Evolutionary conservation across 345 rosid species (phyloP).

Genomic region (Eucalyptus virginea): DNA sequence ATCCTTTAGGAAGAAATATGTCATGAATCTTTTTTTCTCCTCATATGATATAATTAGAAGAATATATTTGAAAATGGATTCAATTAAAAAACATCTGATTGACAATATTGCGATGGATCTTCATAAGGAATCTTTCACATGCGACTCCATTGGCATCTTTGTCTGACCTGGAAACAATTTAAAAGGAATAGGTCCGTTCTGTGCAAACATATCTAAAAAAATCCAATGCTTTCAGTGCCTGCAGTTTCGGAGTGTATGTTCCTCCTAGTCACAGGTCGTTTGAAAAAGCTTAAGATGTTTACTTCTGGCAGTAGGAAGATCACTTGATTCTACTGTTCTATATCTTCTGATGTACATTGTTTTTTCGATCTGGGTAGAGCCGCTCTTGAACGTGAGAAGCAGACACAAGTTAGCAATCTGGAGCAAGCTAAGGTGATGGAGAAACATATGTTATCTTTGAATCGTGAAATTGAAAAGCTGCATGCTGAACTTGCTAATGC

Average conservation of each 20-base stretch:
- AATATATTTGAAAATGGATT: not conserved
- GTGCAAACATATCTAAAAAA: not conserved
- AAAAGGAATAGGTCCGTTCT: not conserved
- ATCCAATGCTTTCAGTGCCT: not conserved
- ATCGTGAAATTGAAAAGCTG: conserved; percentile 42
- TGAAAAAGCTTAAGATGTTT: not conserved
- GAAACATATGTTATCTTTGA: conserved; percentile 30
- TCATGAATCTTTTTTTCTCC: not conserved
- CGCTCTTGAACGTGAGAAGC: conserved; percentile 73
- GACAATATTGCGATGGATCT: not conserved
- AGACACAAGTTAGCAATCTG: conserved; percentile 46
- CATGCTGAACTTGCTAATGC: conserved; percentile 25
- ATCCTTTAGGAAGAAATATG: not conserved
- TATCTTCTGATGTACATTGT: not conserved
- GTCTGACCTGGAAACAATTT: not conserved
- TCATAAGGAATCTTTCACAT: not conserved
- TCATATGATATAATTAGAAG: not conserved
- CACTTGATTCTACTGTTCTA: not conserved
- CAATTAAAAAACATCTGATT: not conserved
- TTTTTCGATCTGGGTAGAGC: conserved; percentile 22
- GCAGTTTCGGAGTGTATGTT: not conserved
- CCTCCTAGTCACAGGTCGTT: not conserved
- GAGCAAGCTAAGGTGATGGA: conserved; percentile 55
- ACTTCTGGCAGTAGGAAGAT: not conserved
- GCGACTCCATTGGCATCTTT: not conserved